These are phyloP conservation scores for Metschnikowia bowlesiae DNA, from an alignment of 805 yeast species.

Conservation along the genomic window DNA sequence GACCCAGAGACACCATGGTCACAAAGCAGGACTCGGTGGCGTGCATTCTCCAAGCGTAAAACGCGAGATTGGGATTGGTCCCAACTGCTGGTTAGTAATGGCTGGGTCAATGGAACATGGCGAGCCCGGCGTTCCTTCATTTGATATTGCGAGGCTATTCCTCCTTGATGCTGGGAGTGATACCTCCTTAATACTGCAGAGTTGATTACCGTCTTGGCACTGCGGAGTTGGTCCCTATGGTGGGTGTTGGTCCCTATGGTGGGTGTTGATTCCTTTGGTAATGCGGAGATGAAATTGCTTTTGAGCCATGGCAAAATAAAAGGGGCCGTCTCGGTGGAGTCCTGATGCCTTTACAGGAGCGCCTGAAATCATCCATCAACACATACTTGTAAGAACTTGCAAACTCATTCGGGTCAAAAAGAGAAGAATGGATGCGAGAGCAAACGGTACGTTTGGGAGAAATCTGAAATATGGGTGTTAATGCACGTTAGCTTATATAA, in stretches of 20 bases:
- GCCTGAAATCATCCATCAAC: background rate
- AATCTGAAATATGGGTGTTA: conserved; percentile 1
- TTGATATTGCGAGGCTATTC: too few species aligned
- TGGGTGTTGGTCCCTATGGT: too few species aligned
- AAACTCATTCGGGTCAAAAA: conserved; percentile 3
- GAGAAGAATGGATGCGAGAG: conserved; percentile 1
- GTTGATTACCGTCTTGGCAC: too few species aligned
- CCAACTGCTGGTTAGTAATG: conserved; percentile 40
- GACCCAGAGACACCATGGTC: conserved; percentile 35
- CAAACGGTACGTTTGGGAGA: background rate
- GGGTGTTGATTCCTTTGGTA: background rate
- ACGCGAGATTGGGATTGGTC: conserved; percentile 52
- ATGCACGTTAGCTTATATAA: conserved; percentile 3
- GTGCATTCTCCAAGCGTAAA: conserved; percentile 56
- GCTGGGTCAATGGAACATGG: background rate
- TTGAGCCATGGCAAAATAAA: too few species aligned
- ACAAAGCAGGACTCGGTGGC: conserved; percentile 36
- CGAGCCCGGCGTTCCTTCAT: too few species aligned
- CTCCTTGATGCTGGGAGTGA: too few species aligned
- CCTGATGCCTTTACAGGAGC: too few species aligned
- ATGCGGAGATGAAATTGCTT: too few species aligned
- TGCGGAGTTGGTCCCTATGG: too few species aligned
- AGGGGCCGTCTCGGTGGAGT: too few species aligned
- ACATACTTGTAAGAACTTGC: conserved; percentile 4
- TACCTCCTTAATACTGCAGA: too few species aligned